These are phyloP conservation scores for Clitopilus passeckerianus DNA, from an alignment of 768 basidiomycete species.

Conservation along the genomic window DNA sequence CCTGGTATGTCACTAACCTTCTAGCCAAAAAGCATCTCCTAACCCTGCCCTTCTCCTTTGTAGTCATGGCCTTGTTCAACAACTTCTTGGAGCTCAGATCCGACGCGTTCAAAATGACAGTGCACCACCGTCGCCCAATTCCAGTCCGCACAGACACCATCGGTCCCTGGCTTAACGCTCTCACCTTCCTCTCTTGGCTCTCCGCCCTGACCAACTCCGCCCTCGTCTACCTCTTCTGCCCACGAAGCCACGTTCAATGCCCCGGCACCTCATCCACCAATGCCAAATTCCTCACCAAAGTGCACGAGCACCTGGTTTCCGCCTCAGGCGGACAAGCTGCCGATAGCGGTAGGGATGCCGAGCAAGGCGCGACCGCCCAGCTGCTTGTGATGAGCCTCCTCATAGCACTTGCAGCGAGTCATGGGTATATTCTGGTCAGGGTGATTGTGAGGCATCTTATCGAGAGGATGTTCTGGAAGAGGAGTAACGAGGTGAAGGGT, in stretches of 20 bases:
- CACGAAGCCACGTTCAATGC: slow-evolving; percentile 13
- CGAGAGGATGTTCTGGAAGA: slow-evolving; percentile 74
- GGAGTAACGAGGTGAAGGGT: slow-evolving; percentile 59
- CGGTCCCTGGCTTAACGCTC: slow-evolving; percentile 89
- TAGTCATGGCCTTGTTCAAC: slow-evolving; percentile 83
- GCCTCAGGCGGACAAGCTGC: slow-evolving; percentile 10
- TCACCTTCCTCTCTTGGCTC: slow-evolving; percentile 88
- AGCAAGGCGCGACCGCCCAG: slow-evolving; percentile 36
- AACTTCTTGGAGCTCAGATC: slow-evolving; percentile 89
- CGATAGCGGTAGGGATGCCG: slow-evolving; percentile 6
- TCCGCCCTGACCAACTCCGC: slow-evolving; percentile 85
- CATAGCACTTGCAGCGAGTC: slow-evolving; percentile 79
- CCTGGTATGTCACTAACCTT: slow-evolving; percentile 42
- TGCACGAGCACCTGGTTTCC: slow-evolving; percentile 22
- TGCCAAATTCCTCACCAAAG: slow-evolving; percentile 17
- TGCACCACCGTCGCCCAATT: slow-evolving; percentile 78
- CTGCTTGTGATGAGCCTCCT: slow-evolving; percentile 61
- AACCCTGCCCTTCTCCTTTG: no score
- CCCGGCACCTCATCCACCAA: slow-evolving; percentile 8
- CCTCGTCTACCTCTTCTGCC: slow-evolving; percentile 83
- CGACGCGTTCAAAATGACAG: slow-evolving; percentile 93
- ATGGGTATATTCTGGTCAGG: slow-evolving; percentile 74
- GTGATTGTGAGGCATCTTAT: slow-evolving; percentile 61
- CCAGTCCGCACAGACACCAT: slow-evolving; percentile 88
- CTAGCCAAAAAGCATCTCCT: not conserved